Evolutionary conservation across 495 filamentous ascomycete genomes (phyloP).

Genomic region (Aspergillus egyptiacus): DNA sequence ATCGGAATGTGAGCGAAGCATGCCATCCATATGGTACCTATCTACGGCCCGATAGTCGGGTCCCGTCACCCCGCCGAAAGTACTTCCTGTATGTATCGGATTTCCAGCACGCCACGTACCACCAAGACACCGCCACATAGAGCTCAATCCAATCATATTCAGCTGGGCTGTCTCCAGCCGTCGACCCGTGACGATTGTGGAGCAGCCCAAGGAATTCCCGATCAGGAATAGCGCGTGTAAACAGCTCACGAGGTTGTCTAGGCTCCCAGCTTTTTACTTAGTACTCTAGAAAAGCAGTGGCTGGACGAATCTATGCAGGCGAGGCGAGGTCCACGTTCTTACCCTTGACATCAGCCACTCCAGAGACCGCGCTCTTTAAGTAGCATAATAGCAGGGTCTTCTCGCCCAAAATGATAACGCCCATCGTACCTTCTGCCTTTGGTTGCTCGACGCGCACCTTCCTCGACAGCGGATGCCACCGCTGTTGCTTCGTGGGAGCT

Average conservation of each 20-base stretch:
- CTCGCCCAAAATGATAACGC: not conserved
- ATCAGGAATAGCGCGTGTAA: slow-evolving; percentile 12
- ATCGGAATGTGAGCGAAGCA: too few relatives aligned
- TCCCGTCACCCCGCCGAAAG: too few relatives aligned
- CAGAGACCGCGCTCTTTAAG: slow-evolving; percentile 2
- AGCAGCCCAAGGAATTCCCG: slow-evolving; percentile 8
- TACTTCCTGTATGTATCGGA: too few relatives aligned
- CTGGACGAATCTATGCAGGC: slow-evolving; percentile 12
- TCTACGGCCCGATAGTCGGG: too few relatives aligned
- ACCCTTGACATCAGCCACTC: not conserved
- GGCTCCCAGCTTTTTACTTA: too few relatives aligned
- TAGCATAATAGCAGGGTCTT: not conserved
- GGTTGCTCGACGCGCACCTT: slow-evolving; percentile 8
- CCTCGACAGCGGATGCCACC: slow-evolving; percentile 2
- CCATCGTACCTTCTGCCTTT: not conserved
- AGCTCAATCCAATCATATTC: not conserved
- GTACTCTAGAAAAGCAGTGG: slow-evolving; percentile 12
- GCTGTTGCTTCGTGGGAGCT: not conserved
- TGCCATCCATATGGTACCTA: too few relatives aligned
- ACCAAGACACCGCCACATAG: not conserved
- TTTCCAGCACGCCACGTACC: too few relatives aligned
- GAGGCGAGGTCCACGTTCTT: not conserved
- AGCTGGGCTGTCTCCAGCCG: not conserved
- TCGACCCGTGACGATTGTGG: slow-evolving; percentile 7
- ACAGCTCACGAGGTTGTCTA: not conserved